Conservation (phyloP, 345 rosid species). For the Citrus reticulata region DNA sequence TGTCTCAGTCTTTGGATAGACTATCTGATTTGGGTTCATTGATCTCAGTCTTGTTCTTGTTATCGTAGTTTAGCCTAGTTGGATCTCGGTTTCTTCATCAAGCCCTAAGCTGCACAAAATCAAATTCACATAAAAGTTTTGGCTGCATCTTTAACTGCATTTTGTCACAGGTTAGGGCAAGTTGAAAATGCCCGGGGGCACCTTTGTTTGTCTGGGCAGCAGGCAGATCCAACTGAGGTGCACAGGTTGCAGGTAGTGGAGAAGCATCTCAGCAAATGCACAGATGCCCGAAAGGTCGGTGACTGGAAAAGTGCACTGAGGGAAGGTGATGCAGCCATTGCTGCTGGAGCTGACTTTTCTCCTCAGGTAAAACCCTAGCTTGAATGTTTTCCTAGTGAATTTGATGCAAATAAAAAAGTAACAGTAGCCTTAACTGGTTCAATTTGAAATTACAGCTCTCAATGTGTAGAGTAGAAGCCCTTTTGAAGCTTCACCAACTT, state of each 20-base stretch:
- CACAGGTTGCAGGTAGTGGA: slow-evolving; percentile 65
- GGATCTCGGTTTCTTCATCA: slow-evolving; percentile 3
- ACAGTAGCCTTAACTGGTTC: slow-evolving; percentile 27
- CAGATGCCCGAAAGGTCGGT: slow-evolving; percentile 60
- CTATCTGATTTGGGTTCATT: neutral
- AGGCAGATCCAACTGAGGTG: slow-evolving; percentile 53
- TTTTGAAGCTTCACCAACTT: slow-evolving; percentile 71
- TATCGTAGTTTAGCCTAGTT: slow-evolving; percentile 2
- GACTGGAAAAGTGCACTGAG: slow-evolving; percentile 72
- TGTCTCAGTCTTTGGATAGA: slow-evolving; percentile 3
- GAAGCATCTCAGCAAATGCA: slow-evolving; percentile 66
- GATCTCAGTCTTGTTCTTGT: neutral
- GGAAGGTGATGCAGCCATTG: slow-evolving; percentile 68
- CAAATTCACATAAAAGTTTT: neutral
- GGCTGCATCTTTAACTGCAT: slow-evolving; percentile 12
- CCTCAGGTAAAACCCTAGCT: slow-evolving; percentile 56
- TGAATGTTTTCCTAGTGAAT: neutral
- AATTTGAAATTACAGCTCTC: slow-evolving; percentile 71
- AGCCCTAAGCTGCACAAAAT: neutral
- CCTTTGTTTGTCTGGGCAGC: slow-evolving; percentile 44
- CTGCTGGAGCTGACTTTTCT: slow-evolving; percentile 80
- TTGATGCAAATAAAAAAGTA: neutral
- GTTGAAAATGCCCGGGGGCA: slow-evolving; percentile 74
- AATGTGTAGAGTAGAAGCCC: slow-evolving; percentile 97
- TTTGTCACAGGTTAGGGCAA: slow-evolving; percentile 76